Evolutionary conservation across 768 basidiomycete genomes (phyloP).

Genomic region (Suillus subalutaceus): DNA sequence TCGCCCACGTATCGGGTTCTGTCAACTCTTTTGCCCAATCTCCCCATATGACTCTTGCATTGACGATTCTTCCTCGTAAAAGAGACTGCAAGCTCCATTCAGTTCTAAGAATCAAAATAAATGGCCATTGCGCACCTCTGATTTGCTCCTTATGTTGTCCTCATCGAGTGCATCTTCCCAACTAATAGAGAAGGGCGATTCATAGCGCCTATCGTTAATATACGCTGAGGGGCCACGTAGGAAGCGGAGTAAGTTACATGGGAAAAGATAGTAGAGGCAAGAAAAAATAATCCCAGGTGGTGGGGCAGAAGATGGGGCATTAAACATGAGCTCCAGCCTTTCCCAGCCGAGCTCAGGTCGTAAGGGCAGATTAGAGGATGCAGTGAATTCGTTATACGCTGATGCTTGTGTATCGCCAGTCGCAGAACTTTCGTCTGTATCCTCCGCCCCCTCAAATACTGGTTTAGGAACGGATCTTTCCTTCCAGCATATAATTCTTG

Average conservation of each 20-base stretch:
- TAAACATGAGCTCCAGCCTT: constrained; percentile 63
- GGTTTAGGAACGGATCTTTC: constrained; percentile 44
- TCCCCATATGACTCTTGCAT: constrained; percentile 70
- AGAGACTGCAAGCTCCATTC: constrained; percentile 48
- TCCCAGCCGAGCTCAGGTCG: constrained; percentile 69
- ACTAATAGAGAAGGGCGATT: constrained; percentile 63
- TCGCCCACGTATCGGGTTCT: constrained; percentile 67
- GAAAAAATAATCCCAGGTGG: constrained; percentile 72
- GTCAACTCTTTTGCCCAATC: constrained; percentile 66
- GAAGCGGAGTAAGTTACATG: constrained; percentile 85
- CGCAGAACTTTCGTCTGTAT: constrained; percentile 11
- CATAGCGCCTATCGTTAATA: constrained; percentile 50
- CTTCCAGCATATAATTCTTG: constrained; percentile 77
- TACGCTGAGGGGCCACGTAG: constrained; percentile 70
- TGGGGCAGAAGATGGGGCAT: constrained; percentile 55
- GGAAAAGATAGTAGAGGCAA: constrained; percentile 87
- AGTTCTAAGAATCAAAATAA: constrained; percentile 7
- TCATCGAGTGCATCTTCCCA: constrained; percentile 77
- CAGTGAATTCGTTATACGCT: constrained; percentile 33
- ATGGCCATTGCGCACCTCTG: constrained; percentile 54
- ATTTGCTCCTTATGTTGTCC: constrained; percentile 68
- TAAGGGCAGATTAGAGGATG: constrained; percentile 43
- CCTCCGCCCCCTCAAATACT: constrained; percentile 38
- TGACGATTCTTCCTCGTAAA: constrained; percentile 71
- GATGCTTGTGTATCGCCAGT: constrained; percentile 9